Percentiles rank a stretch among this genome's conserved stretches.
These are phyloP conservation scores for Gentiana macrophylla DNA, from an alignment of 257 asterid genomes.

Conservation along the genomic window DNA sequence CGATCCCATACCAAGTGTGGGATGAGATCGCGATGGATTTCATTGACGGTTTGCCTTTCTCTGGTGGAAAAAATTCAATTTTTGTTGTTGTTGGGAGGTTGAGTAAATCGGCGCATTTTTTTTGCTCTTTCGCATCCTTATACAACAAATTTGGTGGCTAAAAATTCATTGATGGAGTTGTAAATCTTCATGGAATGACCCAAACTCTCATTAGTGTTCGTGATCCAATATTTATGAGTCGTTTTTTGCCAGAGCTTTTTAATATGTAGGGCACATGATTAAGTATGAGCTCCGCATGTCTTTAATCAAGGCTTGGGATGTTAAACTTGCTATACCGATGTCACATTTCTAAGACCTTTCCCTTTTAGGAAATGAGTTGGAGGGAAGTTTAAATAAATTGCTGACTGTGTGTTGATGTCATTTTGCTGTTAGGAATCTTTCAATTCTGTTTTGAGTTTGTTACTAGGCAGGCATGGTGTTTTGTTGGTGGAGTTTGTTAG, in stretches of 20 bases:
- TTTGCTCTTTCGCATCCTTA: neutral
- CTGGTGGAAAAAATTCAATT: neutral
- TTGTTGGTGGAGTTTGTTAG: too few species aligned
- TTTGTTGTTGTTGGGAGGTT: constrained; percentile 1
- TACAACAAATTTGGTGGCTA: neutral
- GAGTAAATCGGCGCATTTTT: constrained; percentile 2
- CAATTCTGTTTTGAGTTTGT: too few species aligned
- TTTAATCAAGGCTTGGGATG: too few species aligned
- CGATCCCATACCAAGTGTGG: neutral
- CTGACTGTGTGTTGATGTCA: too few species aligned
- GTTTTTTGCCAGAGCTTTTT: constrained; percentile 1
- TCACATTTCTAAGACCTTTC: too few species aligned
- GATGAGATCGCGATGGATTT: neutral
- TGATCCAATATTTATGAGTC: neutral
- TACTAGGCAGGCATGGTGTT: too few species aligned
- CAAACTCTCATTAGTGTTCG: neutral
- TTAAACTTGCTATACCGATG: too few species aligned
- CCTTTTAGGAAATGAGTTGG: too few species aligned
- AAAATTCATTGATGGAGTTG: neutral
- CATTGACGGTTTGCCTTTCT: neutral
- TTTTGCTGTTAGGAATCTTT: too few species aligned
- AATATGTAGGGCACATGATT: neutral
- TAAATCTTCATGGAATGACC: neutral
- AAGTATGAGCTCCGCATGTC: neutral
- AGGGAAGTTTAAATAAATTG: too few species aligned